Conservation (phyloP, 2,329 filamentous ascomycete genomes). For the Tolypocladium album region DNA sequence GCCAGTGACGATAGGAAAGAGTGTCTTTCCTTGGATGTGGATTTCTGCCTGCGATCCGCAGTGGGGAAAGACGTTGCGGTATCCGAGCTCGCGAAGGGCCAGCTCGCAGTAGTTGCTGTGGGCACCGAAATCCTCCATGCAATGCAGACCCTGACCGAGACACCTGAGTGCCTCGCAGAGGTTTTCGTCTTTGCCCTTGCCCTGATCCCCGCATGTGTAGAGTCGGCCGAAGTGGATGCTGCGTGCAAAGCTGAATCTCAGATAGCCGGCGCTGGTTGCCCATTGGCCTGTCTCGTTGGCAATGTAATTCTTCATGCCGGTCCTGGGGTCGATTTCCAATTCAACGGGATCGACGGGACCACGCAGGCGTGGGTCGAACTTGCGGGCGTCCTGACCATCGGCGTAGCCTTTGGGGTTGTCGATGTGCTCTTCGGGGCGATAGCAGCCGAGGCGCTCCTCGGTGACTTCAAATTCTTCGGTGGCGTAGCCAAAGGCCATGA, state of each 20-base stretch:
- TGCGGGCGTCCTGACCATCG: conserved; percentile 74
- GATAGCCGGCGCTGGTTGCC: conserved; percentile 82
- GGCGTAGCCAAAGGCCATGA: conserved; percentile 75
- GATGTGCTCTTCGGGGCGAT: conserved; percentile 65
- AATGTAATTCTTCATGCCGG: conserved; percentile 99
- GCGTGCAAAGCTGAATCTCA: conserved; percentile 63
- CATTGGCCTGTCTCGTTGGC: conserved; percentile 79
- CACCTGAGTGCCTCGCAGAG: conserved; percentile 72
- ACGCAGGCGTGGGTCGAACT: conserved; percentile 71
- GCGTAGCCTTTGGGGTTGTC: conserved; percentile 79
- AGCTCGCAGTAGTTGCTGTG: conserved; percentile 81
- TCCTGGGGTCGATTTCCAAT: conserved; percentile 60
- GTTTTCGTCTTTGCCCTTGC: conserved; percentile 59
- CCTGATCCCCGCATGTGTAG: conserved; percentile 55
- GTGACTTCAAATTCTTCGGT: conserved; percentile 80
- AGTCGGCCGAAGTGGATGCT: conserved; percentile 69
- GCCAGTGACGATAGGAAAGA: conserved; percentile 65
- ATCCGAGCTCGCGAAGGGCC: conserved; percentile 63
- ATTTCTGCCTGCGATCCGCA: conserved; percentile 58
- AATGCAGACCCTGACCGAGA: conserved; percentile 66
- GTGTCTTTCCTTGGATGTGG: conserved; percentile 48
- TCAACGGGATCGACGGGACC: conserved; percentile 64
- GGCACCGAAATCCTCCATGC: conserved; percentile 68
- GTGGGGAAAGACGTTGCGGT: conserved; percentile 72
- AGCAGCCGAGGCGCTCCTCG: conserved; percentile 67